Evolutionary conservation across 805 yeast genomes (phyloP), one percentile per base, ranked within the genome.

Genomic region (Torulaspora maleeae): DNA sequence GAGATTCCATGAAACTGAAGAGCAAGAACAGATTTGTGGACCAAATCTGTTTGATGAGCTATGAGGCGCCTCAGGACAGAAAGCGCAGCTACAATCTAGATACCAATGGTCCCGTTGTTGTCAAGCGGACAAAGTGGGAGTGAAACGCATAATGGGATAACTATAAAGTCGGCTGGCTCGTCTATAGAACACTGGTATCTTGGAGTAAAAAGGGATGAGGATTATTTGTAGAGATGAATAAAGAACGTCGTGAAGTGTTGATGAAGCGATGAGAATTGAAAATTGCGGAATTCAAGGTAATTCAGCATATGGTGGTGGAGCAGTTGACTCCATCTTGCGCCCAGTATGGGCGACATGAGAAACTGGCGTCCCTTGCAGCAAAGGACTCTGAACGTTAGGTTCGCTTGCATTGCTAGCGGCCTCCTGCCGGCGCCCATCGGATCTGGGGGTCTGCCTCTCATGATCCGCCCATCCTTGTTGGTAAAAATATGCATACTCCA

Each of bases 381-480:
- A 42, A 15, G 41, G 44, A 5, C 43, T 44, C 28, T 38, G 40
- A 27, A 35, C 41, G 28, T 36, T 13, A 17, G 47, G 43, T n/a
- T 48, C 38, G n/a, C 43, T 43, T 22, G 17, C 45, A 25, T 28
- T 27, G 12, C 22, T 29, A 11, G 30, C 27, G 12, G 35, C 19
- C n/a, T 10, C 35, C 29, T 39, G 47, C 13, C 37, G 15, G 10
- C 13, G 27, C 19, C 9, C 36, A 25, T 19, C 9, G 16, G 38
- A 30, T 11, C 40, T 29, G 27, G 34, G 27, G 16, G 49, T 48
- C 33, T 54, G 51, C 34, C 61, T 52, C 35, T 56, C 64, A 25
- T 56, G 53, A 44, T 59, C 66, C 3, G 46, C 44, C 68, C 66
- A 64, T 12, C 68, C 66, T 45, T 55, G 58, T 43, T 64, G 66